phyloP scores from a whole-genome alignment of 2,329 filamentous ascomycete genomes.

The Cyphellophora attinorum region DNA sequence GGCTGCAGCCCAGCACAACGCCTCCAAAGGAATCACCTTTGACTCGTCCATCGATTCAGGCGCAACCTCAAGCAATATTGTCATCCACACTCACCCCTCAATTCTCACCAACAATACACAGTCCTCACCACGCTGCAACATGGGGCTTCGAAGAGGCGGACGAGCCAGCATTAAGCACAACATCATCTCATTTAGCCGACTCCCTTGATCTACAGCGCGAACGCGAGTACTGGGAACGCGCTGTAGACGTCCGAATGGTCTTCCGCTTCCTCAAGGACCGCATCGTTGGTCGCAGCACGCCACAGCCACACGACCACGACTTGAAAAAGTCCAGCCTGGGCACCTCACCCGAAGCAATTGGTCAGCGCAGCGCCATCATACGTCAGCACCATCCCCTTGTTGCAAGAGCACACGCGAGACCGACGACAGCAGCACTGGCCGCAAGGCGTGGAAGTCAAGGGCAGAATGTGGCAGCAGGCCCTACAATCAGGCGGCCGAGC shows the following conservation, averaged over 20 bases:
- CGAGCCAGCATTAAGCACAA: not conserved
- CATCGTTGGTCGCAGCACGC: constrained; percentile 43
- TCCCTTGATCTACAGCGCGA: constrained; percentile 40
- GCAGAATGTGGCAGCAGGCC: not conserved
- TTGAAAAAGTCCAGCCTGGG: constrained; percentile 20
- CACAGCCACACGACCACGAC: constrained; percentile 33
- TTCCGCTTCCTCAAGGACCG: constrained; percentile 77
- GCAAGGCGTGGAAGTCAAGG: constrained; percentile 25
- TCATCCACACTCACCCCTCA: constrained; percentile 25
- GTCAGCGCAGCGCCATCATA: constrained; percentile 72
- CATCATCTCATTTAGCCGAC: constrained; percentile 34
- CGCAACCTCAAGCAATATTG: constrained; percentile 3
- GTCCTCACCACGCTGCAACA: constrained; percentile 44
- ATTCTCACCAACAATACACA: constrained; percentile 40
- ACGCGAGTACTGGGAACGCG: constrained; percentile 82
- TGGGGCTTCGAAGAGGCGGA: constrained; percentile 59
- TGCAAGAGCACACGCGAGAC: constrained; percentile 37
- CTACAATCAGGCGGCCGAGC: constrained; percentile 32
- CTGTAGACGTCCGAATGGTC: constrained; percentile 82
- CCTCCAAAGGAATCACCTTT: constrained; percentile 20
- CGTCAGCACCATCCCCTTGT: constrained; percentile 84
- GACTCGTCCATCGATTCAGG: constrained; percentile 3
- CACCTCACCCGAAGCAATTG: constrained; percentile 48
- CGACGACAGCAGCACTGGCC: not conserved
- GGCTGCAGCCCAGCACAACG: constrained; percentile 46